phyloP scores from a whole-genome alignment of 2,329 filamentous ascomycete species.

The Aspergillaceae sp. region DNA sequence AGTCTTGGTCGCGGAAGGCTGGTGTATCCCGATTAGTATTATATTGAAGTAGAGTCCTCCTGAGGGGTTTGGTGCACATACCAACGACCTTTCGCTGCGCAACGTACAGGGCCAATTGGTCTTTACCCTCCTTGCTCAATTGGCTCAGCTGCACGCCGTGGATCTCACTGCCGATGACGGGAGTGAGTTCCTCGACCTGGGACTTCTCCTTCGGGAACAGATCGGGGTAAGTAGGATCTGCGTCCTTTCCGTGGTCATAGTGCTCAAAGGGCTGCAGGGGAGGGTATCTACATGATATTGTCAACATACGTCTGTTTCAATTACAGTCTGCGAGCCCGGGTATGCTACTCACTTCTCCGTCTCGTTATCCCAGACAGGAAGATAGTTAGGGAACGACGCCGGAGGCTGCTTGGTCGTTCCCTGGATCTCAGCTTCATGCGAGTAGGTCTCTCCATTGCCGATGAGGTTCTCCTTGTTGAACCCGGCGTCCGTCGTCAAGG shows the following conservation, averaged over 20 bases:
- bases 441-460: conserved; percentile 23
- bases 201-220: conserved; percentile 45
- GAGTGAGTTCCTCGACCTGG: conserved; percentile 55
- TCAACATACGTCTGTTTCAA: neutral
- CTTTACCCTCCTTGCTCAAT: conserved; percentile 59
- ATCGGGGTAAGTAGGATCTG: conserved; percentile 60
- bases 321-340: neutral
- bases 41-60: too few species aligned
- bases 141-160: conserved; percentile 62
- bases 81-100: conserved; percentile 57
- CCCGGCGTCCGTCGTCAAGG: conserved; percentile 22
- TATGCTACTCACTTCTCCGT: conserved; percentile 24
- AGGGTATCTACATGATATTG: conserved; percentile 37
- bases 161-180: conserved; percentile 65
- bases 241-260: conserved; percentile 66
- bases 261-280: conserved; percentile 63
- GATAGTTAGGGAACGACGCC: conserved; percentile 61
- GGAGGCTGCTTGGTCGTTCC: conserved; percentile 47
- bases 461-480: conserved; percentile 31
- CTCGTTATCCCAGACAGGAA: conserved; percentile 61
- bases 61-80: conserved; percentile 17
- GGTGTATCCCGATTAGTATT: neutral
- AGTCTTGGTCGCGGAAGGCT: conserved; percentile 68
- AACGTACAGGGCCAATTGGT: conserved; percentile 56
- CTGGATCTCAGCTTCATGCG: conserved; percentile 45